These are phyloP conservation scores for Saccharomyces eubayanus DNA, from an alignment of 805 yeast species.

Conservation along the genomic window DNA sequence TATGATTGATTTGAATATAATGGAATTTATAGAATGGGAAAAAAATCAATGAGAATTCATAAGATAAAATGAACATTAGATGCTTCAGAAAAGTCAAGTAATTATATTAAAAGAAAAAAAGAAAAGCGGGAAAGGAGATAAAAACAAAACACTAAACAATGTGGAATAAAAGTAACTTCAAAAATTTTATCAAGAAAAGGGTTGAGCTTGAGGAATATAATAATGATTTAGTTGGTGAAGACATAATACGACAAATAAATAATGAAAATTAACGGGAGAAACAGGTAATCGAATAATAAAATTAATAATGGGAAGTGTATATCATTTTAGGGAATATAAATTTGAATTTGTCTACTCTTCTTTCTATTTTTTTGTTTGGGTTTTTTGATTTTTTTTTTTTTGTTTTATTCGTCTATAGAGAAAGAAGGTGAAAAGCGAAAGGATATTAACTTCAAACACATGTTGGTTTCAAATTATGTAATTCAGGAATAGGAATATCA, in stretches of 20 bases:
- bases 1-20: constrained; percentile 1
- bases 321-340: background rate
- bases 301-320: background rate
- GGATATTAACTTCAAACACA: constrained; percentile 9
- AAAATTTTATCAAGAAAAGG: background rate
- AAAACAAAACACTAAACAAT: background rate
- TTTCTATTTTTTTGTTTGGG: background rate
- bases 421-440: background rate
- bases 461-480: constrained; percentile 29
- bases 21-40: background rate
- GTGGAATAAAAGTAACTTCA: background rate
- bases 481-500: constrained; percentile 37
- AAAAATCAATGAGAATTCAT: background rate
- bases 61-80: background rate
- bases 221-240: background rate
- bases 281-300: background rate
- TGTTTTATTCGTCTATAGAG: background rate
- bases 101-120: background rate
- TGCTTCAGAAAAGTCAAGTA: background rate
- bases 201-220: background rate
- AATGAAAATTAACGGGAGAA: background rate
- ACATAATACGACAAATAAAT: background rate
- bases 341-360: background rate
- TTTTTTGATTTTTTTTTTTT: background rate
- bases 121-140: background rate